Evolutionary conservation across 306 rosid genomes (phyloP), one percentile per base, ranked within the genome.

Genomic region (Dryas alaskensis): DNA sequence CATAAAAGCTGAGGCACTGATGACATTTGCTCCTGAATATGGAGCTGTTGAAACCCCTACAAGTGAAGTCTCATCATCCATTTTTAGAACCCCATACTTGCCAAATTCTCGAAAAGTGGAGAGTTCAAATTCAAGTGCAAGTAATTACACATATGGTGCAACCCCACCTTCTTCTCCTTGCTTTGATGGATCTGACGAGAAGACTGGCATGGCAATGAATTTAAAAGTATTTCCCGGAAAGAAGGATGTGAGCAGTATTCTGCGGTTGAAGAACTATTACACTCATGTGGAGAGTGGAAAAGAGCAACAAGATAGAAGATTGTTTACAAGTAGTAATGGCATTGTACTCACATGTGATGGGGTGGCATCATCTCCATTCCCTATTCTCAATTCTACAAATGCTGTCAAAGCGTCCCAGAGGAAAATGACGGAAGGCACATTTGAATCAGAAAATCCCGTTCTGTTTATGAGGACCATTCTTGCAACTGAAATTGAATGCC

Each of bases 1-100:
- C 75, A 76, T 86, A 60, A 94, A 94, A 86, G 90, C 92, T 75
- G 98, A 94, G 84, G 98, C 98, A 71, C 81, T 94, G 88, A 88
- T 94, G 96, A 88, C 96, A 78, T 86, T 94, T 83, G 96, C 98
- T 80, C 83, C 90, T 67, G 98, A 94, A 82, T 94, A 88, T 88
- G 97, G 98, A 72, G 98, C 98, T 43, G 98, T 94, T 75, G 98
- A 94, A 82, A 82, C 92, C 51, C 88, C 94, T 66, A 63, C 86
- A 19, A 88, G 89, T 83, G 95, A 89, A 80, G 65, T 89, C 52
- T 89, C 97, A 37, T 79, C 97, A 12, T 80, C 96, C 71, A 74
- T 92, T 66, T 94, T 91, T 75, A 89, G 81, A 82, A 91, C 92
- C 76, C 97, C 98, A 5, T 94, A 94, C 86, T 69, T 84, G 75